phyloP scores from a whole-genome alignment of 176 grass and related monocot species.

The Coix lacrymajobi region DNA sequence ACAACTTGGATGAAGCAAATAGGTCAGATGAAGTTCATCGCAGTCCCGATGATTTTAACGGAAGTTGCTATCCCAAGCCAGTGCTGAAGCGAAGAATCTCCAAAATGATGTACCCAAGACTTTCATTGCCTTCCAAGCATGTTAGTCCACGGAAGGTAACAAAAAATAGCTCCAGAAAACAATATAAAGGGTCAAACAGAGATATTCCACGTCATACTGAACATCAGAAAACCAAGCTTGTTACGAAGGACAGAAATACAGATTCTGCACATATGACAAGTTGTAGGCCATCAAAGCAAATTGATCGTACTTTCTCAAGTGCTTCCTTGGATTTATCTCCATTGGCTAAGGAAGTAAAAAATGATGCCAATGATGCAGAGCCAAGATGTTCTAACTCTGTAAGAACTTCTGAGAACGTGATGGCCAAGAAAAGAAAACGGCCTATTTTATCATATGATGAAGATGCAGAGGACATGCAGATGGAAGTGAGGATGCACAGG shows the following conservation, averaged over 20 bases:
- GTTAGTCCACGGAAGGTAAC: not conserved
- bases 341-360: not conserved
- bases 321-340: not conserved
- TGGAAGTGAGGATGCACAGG: not conserved
- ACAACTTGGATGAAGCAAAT: not conserved
- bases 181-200: not conserved
- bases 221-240: not conserved
- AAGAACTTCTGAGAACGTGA: not conserved
- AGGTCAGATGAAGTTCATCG: not conserved
- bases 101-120: not conserved
- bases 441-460: not conserved
- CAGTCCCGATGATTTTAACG: not conserved
- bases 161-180: not conserved
- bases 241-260: not conserved
- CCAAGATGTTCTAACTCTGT: not conserved
- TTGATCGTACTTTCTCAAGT: not conserved
- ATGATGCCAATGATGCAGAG: not conserved
- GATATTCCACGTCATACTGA: not conserved
- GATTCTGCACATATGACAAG: not conserved
- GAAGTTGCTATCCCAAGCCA: not conserved
- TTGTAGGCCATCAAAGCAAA: not conserved
- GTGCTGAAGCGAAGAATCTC: not conserved
- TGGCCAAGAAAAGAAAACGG: constrained; percentile 3
- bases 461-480: not conserved
- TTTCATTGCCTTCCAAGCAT: not conserved